A percentile compares a stretch with the other conserved stretches of the same genome.
These are phyloP conservation scores for Phytophthora tubulina DNA, from an alignment of 352 stramenopile species.

Conservation along the genomic window DNA sequence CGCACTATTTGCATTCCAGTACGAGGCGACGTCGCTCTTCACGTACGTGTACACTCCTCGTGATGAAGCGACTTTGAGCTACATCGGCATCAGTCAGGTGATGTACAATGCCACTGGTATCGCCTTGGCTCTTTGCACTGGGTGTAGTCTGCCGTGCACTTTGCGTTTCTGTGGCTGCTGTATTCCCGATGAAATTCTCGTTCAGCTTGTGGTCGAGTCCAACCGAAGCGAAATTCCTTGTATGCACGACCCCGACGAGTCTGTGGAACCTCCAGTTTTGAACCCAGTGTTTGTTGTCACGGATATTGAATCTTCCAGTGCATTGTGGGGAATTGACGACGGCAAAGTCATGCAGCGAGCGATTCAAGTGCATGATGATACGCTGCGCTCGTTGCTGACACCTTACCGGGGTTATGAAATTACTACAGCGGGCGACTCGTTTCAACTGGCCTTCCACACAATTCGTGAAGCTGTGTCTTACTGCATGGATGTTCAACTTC, in stretches of 20 bases:
- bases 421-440: constrained; percentile 74
- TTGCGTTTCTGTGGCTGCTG: constrained; percentile 55
- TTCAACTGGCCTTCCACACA: constrained; percentile 78
- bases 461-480: constrained; percentile 71
- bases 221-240: constrained; percentile 35
- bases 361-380: constrained; percentile 57
- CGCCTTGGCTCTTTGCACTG: constrained; percentile 48
- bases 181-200: constrained; percentile 57
- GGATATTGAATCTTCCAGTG: constrained; percentile 74
- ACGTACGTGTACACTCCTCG: constrained; percentile 46
- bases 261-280: constrained; percentile 28
- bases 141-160: constrained; percentile 64
- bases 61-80: constrained; percentile 36
- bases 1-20: constrained; percentile 61
- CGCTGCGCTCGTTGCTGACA: constrained; percentile 46
- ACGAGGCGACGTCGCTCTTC: constrained; percentile 57
- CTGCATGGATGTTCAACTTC: constrained; percentile 67
- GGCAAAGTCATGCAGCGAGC: constrained; percentile 57
- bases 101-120: constrained; percentile 55
- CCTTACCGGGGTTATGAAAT: constrained; percentile 79
- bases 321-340: constrained; percentile 62
- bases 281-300: constrained; percentile 74
- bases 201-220: constrained; percentile 48
- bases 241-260: constrained; percentile 17
- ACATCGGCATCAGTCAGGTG: constrained; percentile 51